Conservation (phyloP, 306 rosid species). For the Chamaecrista fasciculata region DNA sequence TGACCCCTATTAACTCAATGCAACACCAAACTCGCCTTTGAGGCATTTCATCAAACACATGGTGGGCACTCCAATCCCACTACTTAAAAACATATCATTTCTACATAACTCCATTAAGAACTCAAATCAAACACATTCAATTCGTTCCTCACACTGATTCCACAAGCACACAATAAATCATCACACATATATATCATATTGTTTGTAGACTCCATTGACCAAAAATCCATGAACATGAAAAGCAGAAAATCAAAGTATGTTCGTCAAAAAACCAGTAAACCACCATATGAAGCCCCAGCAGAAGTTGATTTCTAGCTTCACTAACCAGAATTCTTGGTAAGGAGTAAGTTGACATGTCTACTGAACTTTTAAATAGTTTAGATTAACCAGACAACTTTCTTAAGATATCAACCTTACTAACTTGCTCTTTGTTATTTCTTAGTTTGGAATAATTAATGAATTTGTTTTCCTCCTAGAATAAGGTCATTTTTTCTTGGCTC, state of each 20-base stretch:
- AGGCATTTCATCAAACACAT: constrained; percentile 17
- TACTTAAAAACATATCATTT: constrained; percentile 16
- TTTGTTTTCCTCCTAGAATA: constrained; percentile 58
- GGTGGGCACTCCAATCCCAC: constrained; percentile 1
- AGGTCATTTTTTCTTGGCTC: constrained; percentile 95
- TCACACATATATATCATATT: too few species aligned
- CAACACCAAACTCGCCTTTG: constrained; percentile 14
- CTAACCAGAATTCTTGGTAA: background rate
- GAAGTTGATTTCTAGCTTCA: constrained; percentile 2
- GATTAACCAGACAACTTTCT: background rate
- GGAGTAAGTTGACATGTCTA: background rate
- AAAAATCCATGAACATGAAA: too few species aligned
- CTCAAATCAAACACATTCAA: too few species aligned
- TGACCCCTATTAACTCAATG: too few species aligned
- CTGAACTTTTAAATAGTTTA: background rate
- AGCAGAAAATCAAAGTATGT: too few species aligned
- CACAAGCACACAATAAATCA: too few species aligned
- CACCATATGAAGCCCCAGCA: background rate
- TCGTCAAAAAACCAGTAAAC: background rate
- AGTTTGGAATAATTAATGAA: constrained; percentile 15
- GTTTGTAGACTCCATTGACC: too few species aligned
- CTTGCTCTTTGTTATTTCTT: background rate
- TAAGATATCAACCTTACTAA: constrained; percentile 4
- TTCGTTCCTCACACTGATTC: too few species aligned
- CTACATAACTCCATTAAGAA: constrained; percentile 19